Percentiles rank a stretch among this genome's conserved stretches.
These are phyloP conservation scores for Clarireedia homoeocarpa DNA, from an alignment of 2,329 filamentous ascomycete genomes.

Conservation along the genomic window DNA sequence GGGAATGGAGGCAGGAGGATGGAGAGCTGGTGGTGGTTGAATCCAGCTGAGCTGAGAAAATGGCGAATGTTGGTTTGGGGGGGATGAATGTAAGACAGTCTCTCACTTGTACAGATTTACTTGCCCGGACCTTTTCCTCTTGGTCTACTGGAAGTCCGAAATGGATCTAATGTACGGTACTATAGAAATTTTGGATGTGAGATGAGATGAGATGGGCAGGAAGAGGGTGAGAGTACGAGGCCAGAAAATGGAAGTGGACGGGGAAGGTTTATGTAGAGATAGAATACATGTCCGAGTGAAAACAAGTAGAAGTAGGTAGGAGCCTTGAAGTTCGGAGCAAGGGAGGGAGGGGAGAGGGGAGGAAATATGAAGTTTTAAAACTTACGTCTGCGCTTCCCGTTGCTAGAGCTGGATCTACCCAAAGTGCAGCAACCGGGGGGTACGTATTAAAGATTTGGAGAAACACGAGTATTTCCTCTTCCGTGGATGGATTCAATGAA, in stretches of 20 bases:
- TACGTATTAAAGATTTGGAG: not conserved
- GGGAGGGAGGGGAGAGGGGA: not conserved
- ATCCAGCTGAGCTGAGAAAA: conserved; percentile 5
- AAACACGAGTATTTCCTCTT: no score
- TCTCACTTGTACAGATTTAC: not conserved
- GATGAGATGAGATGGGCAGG: no score
- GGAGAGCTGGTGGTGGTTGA: not conserved
- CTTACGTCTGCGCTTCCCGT: not conserved
- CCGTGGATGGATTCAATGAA: no score
- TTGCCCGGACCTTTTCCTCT: not conserved
- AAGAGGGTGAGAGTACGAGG: no score
- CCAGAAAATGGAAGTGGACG: no score
- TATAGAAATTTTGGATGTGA: not conserved
- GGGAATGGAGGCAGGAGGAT: conserved; percentile 7
- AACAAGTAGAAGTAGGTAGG: not conserved
- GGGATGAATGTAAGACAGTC: not conserved
- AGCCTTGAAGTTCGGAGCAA: not conserved
- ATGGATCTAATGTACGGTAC: not conserved
- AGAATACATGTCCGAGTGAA: no score
- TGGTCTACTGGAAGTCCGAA: not conserved
- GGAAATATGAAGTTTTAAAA: not conserved
- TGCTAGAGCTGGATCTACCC: not conserved
- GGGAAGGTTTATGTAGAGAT: no score
- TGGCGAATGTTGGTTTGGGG: not conserved
- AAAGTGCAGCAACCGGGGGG: not conserved